Evolutionary conservation across 225 moss, liverwort and hornwort genomes (phyloP).

Genomic region (Lunularia cruciata): DNA sequence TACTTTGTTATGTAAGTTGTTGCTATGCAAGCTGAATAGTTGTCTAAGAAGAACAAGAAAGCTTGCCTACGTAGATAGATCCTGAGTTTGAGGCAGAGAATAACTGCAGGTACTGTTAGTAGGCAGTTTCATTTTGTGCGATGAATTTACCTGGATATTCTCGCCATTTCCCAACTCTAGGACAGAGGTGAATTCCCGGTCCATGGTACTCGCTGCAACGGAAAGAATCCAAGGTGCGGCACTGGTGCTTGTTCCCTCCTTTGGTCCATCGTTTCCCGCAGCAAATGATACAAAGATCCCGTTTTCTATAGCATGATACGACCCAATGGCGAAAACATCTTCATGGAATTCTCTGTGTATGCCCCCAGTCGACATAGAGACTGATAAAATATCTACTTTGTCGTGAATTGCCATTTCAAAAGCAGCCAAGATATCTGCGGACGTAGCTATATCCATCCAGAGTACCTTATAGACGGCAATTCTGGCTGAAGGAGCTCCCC

Average conservation of each 20-base stretch:
- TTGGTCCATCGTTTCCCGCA: slow-evolving; percentile 35
- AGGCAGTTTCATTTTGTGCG: neutral
- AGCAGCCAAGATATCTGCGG: slow-evolving; percentile 34
- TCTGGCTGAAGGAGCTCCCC: slow-evolving; percentile 40
- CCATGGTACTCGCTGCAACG: slow-evolving; percentile 45
- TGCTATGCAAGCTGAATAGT: neutral
- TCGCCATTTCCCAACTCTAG: slow-evolving; percentile 17
- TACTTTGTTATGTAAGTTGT: too few relatives aligned
- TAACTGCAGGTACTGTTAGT: neutral
- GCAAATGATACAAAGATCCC: slow-evolving; percentile 42
- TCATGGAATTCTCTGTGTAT: neutral
- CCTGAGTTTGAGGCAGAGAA: too few relatives aligned
- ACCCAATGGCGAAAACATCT: slow-evolving; percentile 15
- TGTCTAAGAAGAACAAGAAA: too few relatives aligned
- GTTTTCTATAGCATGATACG: slow-evolving; percentile 45
- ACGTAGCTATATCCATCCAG: slow-evolving; percentile 10
- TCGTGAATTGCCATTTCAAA: slow-evolving; percentile 46
- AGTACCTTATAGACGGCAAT: slow-evolving; percentile 46
- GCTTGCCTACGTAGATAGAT: too few relatives aligned
- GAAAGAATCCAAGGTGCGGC: slow-evolving; percentile 46
- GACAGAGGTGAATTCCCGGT: slow-evolving; percentile 33
- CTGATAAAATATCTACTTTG: slow-evolving; percentile 52
- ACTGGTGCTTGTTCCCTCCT: slow-evolving; percentile 3
- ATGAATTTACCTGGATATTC: slow-evolving; percentile 2
- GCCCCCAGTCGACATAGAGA: slow-evolving; percentile 28